Conservation (phyloP, 2,329 filamentous ascomycete species). For the Cadophora malorum region DNA sequence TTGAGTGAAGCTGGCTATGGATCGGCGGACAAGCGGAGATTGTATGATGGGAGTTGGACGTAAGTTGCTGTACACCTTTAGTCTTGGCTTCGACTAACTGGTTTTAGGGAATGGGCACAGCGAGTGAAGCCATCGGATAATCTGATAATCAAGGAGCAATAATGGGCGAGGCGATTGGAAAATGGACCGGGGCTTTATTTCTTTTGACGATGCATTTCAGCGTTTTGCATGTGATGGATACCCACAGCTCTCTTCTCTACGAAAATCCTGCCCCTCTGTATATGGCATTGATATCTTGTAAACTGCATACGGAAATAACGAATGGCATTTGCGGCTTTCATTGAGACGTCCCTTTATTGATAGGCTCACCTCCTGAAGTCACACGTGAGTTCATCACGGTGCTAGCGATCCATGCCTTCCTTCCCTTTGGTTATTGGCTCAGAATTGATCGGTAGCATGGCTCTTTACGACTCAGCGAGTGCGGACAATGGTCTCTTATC, state of each 20-base stretch:
- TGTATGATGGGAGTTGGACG: slow-evolving; percentile 99
- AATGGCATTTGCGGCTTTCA: not conserved
- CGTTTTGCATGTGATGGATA: slow-evolving; percentile 36
- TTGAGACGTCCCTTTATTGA: no score
- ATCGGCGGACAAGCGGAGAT: slow-evolving; percentile 66
- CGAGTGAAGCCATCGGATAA: slow-evolving; percentile 66
- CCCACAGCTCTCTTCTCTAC: slow-evolving; percentile 32
- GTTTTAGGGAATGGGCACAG: slow-evolving; percentile 74
- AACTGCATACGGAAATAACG: slow-evolving; percentile 5
- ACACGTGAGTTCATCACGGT: no score
- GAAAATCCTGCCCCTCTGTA: slow-evolving; percentile 18
- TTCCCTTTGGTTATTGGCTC: no score
- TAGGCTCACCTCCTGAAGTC: no score
- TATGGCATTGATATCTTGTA: slow-evolving; percentile 5
- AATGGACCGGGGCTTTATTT: slow-evolving; percentile 53
- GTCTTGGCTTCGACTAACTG: no score
- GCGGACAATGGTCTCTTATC: no score
- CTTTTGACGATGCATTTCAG: slow-evolving; percentile 28
- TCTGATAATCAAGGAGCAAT: slow-evolving; percentile 60
- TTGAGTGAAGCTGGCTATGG: slow-evolving; percentile 80
- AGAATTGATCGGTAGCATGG: no score
- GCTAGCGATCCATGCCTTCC: no score
- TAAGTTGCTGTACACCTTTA: slow-evolving; percentile 61
- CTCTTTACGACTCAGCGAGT: no score
- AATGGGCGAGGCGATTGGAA: slow-evolving; percentile 58